A percentile compares a stretch with the other conserved stretches of the same genome.
Evolutionary conservation across 1,139 yeast species (phyloP).

Genomic region (Protomyces arabidopsidicola): DNA sequence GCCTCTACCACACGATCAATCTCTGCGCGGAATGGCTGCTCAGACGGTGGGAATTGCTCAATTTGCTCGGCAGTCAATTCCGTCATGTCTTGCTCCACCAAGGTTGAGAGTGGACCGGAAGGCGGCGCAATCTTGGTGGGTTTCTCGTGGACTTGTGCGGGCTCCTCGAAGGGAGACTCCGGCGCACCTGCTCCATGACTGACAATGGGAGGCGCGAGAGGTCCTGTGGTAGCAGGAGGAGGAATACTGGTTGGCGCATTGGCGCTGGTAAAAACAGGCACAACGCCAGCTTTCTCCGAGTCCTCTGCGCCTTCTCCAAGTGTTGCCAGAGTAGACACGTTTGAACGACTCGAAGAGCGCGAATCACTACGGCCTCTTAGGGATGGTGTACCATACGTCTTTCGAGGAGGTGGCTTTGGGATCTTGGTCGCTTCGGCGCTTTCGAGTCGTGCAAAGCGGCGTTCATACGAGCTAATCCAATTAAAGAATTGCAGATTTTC

Average conservation of each 20-base stretch:
- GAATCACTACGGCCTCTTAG: constrained; percentile 13
- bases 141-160: background rate
- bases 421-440: constrained; percentile 3
- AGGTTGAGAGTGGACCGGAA: constrained; percentile 5
- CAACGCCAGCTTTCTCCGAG: background rate
- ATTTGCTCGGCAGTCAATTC: constrained; percentile 13
- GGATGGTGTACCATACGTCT: constrained; percentile 15
- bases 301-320: background rate
- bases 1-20: constrained; percentile 18
- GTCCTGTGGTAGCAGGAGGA: background rate
- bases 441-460: constrained; percentile 12
- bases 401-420: constrained; percentile 17
- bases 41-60: constrained; percentile 7
- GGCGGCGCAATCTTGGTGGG: background rate
- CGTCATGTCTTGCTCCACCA: constrained; percentile 12
- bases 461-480: constrained; percentile 20
- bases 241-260: background rate
- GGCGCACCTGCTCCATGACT: constrained; percentile 1
- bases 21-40: constrained; percentile 26
- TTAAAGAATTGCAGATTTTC: constrained; percentile 24
- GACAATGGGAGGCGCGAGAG: background rate
- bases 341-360: constrained; percentile 11
- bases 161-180: background rate
- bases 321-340: background rate
- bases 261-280: background rate